phyloP scores from a whole-genome alignment of 345 rosid species.

The Xanthoceras sorbifolium region DNA sequence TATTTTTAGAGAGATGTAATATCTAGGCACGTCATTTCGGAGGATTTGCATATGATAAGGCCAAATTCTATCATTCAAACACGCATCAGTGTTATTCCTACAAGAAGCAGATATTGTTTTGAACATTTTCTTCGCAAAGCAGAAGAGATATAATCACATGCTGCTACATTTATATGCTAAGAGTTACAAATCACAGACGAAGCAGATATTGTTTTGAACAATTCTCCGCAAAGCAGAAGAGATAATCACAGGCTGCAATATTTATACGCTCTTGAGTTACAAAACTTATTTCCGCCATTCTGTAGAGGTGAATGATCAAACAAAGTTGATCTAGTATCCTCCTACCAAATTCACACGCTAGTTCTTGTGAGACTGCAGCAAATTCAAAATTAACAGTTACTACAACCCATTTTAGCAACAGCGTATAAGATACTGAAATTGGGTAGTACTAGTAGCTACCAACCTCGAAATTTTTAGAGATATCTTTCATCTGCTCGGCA shows the following conservation, averaged over 20 bases:
- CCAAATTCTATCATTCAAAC: too few species aligned
- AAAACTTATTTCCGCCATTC: background rate
- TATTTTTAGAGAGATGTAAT: too few species aligned
- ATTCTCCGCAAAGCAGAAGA: background rate
- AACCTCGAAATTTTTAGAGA: constrained; percentile 52
- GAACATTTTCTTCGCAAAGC: too few species aligned
- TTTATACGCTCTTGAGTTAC: background rate
- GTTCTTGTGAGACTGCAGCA: constrained; percentile 41
- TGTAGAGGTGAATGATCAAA: background rate
- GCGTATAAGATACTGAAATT: background rate
- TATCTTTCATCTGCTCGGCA: constrained; percentile 58
- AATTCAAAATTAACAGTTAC: background rate
- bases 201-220: background rate
- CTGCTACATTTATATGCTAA: too few species aligned
- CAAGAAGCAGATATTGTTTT: too few species aligned
- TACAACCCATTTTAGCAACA: background rate
- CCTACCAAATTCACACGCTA: constrained; percentile 10
- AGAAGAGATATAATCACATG: too few species aligned
- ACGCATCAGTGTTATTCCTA: too few species aligned
- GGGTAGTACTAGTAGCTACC: background rate
- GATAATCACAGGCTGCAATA: background rate
- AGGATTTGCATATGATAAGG: too few species aligned
- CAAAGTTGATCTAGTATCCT: background rate
- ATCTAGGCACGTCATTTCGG: too few species aligned
- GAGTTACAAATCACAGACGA: too few species aligned